These are phyloP conservation scores for Trichosporon sp. DNA, from an alignment of 1,284 basidiomycete species.

Conservation along the genomic window DNA sequence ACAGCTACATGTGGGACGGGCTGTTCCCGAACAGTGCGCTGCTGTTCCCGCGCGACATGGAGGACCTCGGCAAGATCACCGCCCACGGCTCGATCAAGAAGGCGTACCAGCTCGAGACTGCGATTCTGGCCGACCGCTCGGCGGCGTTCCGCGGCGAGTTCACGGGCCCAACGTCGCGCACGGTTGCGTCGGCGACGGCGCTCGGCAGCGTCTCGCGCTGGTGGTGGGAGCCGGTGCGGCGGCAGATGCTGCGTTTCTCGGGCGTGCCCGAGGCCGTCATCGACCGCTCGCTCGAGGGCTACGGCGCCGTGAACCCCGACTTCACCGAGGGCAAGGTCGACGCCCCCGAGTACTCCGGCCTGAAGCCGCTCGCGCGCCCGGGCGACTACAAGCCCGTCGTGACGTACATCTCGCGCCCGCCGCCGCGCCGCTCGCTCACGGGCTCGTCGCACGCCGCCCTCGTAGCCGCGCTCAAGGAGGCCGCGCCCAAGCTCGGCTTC, in stretches of 20 bases:
- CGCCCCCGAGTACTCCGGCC: conserved; percentile 22
- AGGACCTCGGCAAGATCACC: conserved; percentile 52
- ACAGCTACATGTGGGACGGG: conserved; percentile 43
- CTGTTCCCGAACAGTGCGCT: conserved; percentile 53
- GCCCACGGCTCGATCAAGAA: conserved; percentile 42
- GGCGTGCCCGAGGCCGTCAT: conserved; percentile 52
- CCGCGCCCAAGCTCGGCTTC: conserved; percentile 58
- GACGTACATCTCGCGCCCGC: conserved; percentile 70
- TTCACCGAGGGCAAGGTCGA: conserved; percentile 21
- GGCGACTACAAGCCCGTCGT: conserved; percentile 56
- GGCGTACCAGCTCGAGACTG: conserved; percentile 48
- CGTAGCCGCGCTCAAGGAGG: conserved; percentile 57
- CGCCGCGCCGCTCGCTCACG: conserved; percentile 57
- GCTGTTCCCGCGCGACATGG: conserved; percentile 65
- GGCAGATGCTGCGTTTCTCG: conserved; percentile 61
- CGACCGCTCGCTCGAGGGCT: conserved; percentile 44
- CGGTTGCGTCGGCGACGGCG: conserved; percentile 49
- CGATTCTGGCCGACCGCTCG: conserved; percentile 65
- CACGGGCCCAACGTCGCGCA: conserved; percentile 65
- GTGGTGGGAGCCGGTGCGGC: conserved; percentile 68
- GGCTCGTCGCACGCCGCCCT: conserved; percentile 59
- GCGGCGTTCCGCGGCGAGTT: conserved; percentile 64
- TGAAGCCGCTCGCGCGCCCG: conserved; percentile 25
- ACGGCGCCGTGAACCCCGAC: conserved; percentile 32
- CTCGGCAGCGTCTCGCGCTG: conserved; percentile 53